Evolutionary conservation across 2,329 filamentous ascomycete species (phyloP), one percentile per base, ranked within the genome.

Genomic region (Pseudocercospora crystallina): DNA sequence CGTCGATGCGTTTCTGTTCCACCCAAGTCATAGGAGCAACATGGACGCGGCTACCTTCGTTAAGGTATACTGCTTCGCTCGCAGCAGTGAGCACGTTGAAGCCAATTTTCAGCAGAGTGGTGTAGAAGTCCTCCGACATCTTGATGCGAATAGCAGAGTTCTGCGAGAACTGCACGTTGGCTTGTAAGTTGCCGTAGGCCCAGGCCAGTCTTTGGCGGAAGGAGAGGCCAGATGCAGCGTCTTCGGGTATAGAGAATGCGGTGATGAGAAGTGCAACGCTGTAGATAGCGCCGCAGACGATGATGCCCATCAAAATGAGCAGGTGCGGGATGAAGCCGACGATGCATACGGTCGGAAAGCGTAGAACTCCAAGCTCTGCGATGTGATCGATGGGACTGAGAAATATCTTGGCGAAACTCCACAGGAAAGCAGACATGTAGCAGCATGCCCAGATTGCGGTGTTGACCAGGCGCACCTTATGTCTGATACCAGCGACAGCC

Each of bases 41-140:
- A 54, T 82, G 85, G 44, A 97, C 83, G 1, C 80, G 80, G 35
- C 82, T 82, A 39, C 92, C 92, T 69, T 97, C 92, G 55, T 96
- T 96, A 9, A 99, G 76, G 65, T 96, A 97, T 0, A 97, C 94
- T 3, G 92, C 92, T 70, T 97, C 91, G 62, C 90, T 96, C 0
- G 94, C 94, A 69, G 95, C 92, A 0, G 90, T 95, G 54, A 97
- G 83, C 10, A 92, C 85, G 9, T 85, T 85, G 65, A 96, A 96
- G 0, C 94, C 94, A 32, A 90, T 83, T 53, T 91, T 85, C 2
- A 97, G 78, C 4, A 97, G 76, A 0, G 90, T 88, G 0, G 90
- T 95, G 68, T 97, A 99, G 66, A 97, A 96, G 67, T 99, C 94
- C 77, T 97, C 95, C 48, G 90, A 84, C 76, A 87, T 84, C 37